Conservation (phyloP, 345 rosid species). For the Euphorbia peplus region DNA sequence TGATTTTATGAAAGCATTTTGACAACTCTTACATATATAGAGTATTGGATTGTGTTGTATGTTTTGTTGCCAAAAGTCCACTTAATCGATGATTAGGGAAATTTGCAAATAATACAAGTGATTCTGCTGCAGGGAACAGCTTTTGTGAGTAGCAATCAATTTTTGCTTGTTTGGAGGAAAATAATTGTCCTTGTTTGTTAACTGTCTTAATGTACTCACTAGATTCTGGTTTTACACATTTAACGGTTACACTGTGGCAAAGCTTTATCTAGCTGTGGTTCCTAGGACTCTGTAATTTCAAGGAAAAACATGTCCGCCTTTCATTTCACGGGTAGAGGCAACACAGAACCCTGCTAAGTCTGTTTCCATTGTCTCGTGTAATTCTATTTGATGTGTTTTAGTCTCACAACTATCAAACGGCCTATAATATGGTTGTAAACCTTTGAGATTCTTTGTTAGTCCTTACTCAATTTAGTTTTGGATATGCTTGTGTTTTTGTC, state of each 20-base stretch:
- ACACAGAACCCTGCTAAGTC: background rate
- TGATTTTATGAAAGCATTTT: too few relatives aligned
- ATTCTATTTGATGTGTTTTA: too few relatives aligned
- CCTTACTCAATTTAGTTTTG: too few relatives aligned
- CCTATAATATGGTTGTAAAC: too few relatives aligned
- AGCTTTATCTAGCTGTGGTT: background rate
- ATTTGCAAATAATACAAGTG: background rate
- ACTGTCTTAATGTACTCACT: background rate
- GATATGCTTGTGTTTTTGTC: too few relatives aligned
- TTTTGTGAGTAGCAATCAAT: background rate
- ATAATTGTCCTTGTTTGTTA: too few relatives aligned
- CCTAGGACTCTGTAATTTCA: too few relatives aligned
- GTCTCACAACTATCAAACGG: too few relatives aligned
- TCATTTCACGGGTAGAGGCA: background rate
- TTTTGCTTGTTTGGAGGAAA: background rate
- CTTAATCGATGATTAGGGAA: background rate
- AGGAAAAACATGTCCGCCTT: background rate
- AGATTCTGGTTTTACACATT: background rate
- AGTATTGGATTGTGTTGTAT: background rate
- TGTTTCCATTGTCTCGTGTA: too few relatives aligned
- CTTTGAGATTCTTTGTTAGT: too few relatives aligned
- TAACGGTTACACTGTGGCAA: background rate
- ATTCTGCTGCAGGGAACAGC: background rate
- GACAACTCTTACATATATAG: too few relatives aligned
- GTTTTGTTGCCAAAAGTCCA: slow-evolving; percentile 1